Percentiles rank a stretch among this genome's conserved stretches.
phyloP scores from a whole-genome alignment of 768 basidiomycete species.

The Pleurotus tuoliensis region DNA sequence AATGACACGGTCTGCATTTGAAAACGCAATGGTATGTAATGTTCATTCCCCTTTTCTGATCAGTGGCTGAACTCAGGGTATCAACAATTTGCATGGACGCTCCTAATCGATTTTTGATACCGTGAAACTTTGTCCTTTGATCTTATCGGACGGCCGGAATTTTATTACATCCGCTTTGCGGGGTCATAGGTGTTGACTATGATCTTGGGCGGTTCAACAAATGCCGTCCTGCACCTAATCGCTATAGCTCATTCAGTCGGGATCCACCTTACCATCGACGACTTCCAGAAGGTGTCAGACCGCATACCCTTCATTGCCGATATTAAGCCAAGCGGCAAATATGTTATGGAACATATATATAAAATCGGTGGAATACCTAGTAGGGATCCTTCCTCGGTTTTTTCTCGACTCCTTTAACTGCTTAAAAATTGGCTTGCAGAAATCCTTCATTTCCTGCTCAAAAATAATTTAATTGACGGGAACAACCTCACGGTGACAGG shows the following conservation, averaged over 20 bases:
- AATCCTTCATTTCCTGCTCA: slow-evolving; percentile 80
- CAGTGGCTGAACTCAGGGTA: slow-evolving; percentile 1
- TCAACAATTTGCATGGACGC: not conserved
- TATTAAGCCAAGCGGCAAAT: slow-evolving; percentile 95
- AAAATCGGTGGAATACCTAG: slow-evolving; percentile 96
- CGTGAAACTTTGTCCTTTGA: not conserved
- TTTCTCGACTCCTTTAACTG: slow-evolving; percentile 6
- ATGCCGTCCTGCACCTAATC: slow-evolving; percentile 94
- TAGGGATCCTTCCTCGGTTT: slow-evolving; percentile 34
- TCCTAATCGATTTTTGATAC: not conserved
- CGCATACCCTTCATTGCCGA: slow-evolving; percentile 92
- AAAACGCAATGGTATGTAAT: slow-evolving; percentile 86
- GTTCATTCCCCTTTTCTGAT: slow-evolving; percentile 7
- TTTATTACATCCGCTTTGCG: slow-evolving; percentile 2
- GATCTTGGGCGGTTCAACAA: slow-evolving; percentile 97
- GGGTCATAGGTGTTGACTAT: slow-evolving; percentile 81
- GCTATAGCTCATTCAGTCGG: slow-evolving; percentile 97
- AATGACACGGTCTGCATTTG: slow-evolving; percentile 95
- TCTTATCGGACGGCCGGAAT: slow-evolving; percentile 4
- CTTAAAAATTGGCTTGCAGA: slow-evolving; percentile 38
- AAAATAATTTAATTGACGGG: slow-evolving; percentile 87
- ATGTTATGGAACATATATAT: slow-evolving; percentile 97
- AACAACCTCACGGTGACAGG: slow-evolving; percentile 91
- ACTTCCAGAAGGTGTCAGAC: slow-evolving; percentile 93
- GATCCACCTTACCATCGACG: slow-evolving; percentile 82